Evolutionary conservation across 164 flowering plant genomes (phyloP), one percentile per base, ranked within the genome.

Genomic region (Cinnamomum chago): DNA sequence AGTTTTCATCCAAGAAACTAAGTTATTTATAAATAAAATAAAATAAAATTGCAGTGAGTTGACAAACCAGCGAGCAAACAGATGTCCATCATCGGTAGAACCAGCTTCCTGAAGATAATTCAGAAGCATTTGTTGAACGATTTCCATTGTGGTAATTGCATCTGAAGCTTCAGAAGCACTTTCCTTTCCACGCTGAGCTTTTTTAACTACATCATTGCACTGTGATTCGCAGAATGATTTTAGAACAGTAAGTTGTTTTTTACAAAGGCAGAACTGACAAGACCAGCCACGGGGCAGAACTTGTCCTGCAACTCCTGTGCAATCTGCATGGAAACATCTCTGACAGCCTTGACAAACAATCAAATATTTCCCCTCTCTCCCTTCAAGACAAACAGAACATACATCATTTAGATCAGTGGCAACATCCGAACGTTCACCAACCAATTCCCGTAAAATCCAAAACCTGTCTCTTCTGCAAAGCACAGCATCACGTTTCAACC

Each of bases 1-100:
- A 14, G 18, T 3, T 55, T 14, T 14, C 60, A 55, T 55, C 60
- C 4, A 17, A 3, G 60, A 55, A 13, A 55, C 18, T 17, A 5
- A 14, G 20, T 55, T 14, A 55, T 14, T 15, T 55, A 55, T 55
- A 15, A 52, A 17, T 12, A 52, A 17, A 52, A 52, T 15, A 2
- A 55, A 18, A 55, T 10, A 18, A 55, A 14, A 18, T 10, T 14
- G 60, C 17, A 27, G 28, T 6, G 74, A 27, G 30, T 70, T 47
- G 66, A 87, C 93, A 64, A 71, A 96, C 99, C 99, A 96, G 71
- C 97, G 90, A 52, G 89, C 87, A 83, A 90, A 90, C 23, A 91
- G 83, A 79, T 92, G 89, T 68, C 81, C 79, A 78, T 90, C 98
- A 79, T 92, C 99, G 70, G 85, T 69, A 77, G 94, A 86, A 58